Evolutionary conservation across 116 monocot genomes (phyloP), one percentile per base, ranked within the genome.

Genomic region (Zostera marina): DNA sequence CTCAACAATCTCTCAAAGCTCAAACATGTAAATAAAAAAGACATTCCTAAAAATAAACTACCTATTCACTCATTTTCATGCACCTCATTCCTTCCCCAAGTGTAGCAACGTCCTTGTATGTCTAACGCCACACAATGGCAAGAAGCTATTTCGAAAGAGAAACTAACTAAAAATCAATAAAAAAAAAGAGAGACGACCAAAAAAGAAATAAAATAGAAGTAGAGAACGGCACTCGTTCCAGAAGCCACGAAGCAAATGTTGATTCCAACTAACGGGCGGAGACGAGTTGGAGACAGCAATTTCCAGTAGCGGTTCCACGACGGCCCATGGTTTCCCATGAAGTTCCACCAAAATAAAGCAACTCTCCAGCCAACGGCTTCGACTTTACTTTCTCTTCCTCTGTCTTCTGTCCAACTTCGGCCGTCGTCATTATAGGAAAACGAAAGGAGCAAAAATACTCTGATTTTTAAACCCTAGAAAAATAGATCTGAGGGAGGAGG

Each of bases 21-120:
- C 43, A 64, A 24, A 42, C 25, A 44, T 17, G 11, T 8, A 56
- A 58, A 60, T 22, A 9, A 65, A 54, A 25, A 11, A 19, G 11
- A 61, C 20, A 12, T 7, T 19, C 20, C 22, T 41, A 16, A 39
- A 43, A 11, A 9, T 12, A 59, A 41, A 42, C 1, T n/a, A 43
- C 8, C 22, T 16, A 13, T 8, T 9, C 54, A 19, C 6, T 41
- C 22, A 10, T 20, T 22, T 11, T 4, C 12, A 39, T 15, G 12
- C 69, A 98, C 98, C 78, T 98, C 98, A 73, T 98, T 96, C 46
- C 91, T 54, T 42, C 98, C 98, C 98, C 98, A 98, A 22, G 98
- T 90, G 60, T 83, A 98, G 70, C 98, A 98, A 2, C 73, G 80
- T 0, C 98, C 98, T 66, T 79, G 72, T 5, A 71, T 78, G 72